phyloP scores from a whole-genome alignment of 2,329 filamentous ascomycete genomes.

The Fusarium sp. region DNA sequence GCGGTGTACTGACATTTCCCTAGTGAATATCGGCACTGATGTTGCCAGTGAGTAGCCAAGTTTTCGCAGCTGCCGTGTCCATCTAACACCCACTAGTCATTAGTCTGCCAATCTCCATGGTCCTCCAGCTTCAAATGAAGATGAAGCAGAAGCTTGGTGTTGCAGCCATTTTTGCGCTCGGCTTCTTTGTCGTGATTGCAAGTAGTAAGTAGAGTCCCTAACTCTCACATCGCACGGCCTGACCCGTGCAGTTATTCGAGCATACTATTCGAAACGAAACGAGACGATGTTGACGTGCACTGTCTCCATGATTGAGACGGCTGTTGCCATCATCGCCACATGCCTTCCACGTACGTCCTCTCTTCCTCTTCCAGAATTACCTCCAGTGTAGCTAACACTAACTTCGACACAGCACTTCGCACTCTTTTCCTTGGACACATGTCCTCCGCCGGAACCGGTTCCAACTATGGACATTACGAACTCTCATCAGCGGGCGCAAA shows the following conservation, averaged over 20 bases:
- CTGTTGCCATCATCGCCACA: constrained; percentile 54
- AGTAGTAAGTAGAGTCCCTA: constrained; percentile 38
- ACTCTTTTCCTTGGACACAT: constrained; percentile 37
- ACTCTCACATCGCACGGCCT: not conserved
- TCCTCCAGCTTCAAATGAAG: constrained; percentile 50
- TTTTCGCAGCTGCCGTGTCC: rapidly evolving
- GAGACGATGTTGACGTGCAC: constrained; percentile 54
- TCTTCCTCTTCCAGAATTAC: rapidly evolving
- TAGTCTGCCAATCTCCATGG: constrained; percentile 51
- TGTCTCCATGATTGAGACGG: constrained; percentile 53
- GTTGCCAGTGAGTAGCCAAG: constrained; percentile 29
- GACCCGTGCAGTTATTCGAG: constrained; percentile 45
- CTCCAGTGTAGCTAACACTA: not conserved
- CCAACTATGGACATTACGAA: constrained; percentile 39
- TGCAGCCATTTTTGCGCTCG: constrained; percentile 47
- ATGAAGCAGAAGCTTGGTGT: constrained; percentile 49
- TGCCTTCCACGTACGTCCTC: constrained; percentile 49
- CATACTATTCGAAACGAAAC: constrained; percentile 49
- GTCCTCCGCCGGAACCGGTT: constrained; percentile 29
- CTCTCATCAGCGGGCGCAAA: constrained; percentile 34
- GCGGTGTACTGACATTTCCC: not conserved
- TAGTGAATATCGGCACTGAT: constrained; percentile 40
- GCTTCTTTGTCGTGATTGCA: constrained; percentile 48
- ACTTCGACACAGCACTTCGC: constrained; percentile 22
- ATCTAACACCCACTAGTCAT: constrained; percentile 40